Evolutionary conservation across 1,139 yeast species (phyloP).

Genomic region (Meyerozyma sp.): DNA sequence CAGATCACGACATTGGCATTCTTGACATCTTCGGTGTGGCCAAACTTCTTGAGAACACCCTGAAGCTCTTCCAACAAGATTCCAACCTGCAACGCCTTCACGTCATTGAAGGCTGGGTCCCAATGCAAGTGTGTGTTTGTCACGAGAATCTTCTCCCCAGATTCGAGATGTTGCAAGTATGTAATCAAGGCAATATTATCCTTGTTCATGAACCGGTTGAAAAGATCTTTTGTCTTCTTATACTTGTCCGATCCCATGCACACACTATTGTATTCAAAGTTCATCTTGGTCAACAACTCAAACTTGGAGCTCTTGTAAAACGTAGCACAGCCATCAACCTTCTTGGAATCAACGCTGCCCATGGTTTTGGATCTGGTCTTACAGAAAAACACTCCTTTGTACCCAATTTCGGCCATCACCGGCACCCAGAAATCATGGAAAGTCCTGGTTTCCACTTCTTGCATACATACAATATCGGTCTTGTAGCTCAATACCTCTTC

Average conservation of each 20-base stretch:
- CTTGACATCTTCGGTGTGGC: conserved; percentile 52
- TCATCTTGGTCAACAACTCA: conserved; percentile 62
- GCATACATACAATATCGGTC: conserved; percentile 83
- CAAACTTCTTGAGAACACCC: conserved; percentile 46
- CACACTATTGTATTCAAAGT: conserved; percentile 80
- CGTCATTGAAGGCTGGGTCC: conserved; percentile 97
- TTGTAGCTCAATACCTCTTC: conserved; percentile 63
- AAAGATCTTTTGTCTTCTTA: conserved; percentile 89
- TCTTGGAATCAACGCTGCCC: conserved; percentile 75
- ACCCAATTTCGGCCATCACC: conserved; percentile 65
- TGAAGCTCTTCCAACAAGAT: conserved; percentile 86
- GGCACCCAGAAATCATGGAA: conserved; percentile 87
- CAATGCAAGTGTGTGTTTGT: conserved; percentile 96
- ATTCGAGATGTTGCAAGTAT: conserved; percentile 66
- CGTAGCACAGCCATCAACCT: conserved; percentile 97
- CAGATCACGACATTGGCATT: conserved; percentile 75
- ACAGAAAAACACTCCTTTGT: conserved; percentile 74
- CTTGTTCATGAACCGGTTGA: conserved; percentile 93
- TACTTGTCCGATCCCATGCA: conserved; percentile 87
- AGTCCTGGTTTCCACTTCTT: conserved; percentile 88
- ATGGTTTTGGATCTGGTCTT: conserved; percentile 92
- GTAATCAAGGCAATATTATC: conserved; percentile 86
- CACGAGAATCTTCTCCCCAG: conserved; percentile 69
- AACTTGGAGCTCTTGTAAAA: conserved; percentile 72
- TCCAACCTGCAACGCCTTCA: conserved; percentile 92